Conservation (phyloP, 768 basidiomycete species). For the Lanmaoa pseudosensibilis region DNA sequence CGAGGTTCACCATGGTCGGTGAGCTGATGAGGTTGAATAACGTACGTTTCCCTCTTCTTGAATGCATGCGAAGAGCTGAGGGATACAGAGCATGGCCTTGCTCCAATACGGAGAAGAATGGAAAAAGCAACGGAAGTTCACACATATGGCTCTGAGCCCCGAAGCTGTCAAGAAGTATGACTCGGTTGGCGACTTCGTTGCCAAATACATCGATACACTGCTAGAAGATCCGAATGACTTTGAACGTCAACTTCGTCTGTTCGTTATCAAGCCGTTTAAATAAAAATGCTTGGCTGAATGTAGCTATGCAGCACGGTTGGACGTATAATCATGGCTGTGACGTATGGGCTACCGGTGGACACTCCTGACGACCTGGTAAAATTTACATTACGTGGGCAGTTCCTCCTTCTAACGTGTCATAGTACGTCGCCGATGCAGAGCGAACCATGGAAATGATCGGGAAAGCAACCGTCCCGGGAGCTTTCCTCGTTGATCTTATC, state of each 20-base stretch:
- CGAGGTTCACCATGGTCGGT: conserved; percentile 37
- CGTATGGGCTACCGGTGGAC: conserved; percentile 26
- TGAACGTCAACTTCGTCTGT: conserved; percentile 23
- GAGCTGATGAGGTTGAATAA: conserved; percentile 34
- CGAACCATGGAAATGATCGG: conserved; percentile 26
- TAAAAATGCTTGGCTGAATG: neutral
- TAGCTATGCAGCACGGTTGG: conserved; percentile 1
- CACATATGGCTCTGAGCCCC: conserved; percentile 30
- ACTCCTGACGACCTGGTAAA: conserved; percentile 23
- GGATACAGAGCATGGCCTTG: conserved; percentile 24
- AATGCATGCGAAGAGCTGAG: neutral
- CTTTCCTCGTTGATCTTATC: conserved; percentile 31
- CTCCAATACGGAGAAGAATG: conserved; percentile 22
- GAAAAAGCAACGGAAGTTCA: conserved; percentile 29
- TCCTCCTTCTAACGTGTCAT: neutral
- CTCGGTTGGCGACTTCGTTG: conserved; percentile 30
- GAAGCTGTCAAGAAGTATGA: conserved; percentile 35
- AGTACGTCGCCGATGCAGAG: conserved; percentile 34
- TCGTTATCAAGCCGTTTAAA: neutral
- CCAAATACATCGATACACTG: conserved; percentile 15
- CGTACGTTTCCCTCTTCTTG: neutral
- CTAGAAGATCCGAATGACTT: conserved; percentile 19
- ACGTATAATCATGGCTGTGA: conserved; percentile 24
- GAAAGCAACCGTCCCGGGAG: conserved; percentile 28
- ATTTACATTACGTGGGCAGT: too few relatives aligned